Base-by-base conservation (phyloP, 257 asterid genomes). In the Hygrophila difformis region DNA sequence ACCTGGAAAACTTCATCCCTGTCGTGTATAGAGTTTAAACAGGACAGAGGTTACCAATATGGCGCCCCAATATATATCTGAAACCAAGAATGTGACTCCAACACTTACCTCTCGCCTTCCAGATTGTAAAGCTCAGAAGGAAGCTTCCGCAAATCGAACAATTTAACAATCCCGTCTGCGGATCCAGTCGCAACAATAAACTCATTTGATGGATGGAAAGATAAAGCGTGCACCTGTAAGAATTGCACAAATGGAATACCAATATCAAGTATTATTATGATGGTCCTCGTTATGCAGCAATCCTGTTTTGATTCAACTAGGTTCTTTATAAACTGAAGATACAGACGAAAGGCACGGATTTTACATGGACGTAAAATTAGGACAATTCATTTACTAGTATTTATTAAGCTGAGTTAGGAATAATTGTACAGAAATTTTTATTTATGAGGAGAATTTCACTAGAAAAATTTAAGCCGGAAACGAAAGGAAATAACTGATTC, bases 1-100 rank as follows among this genome's bases (percentile, higher is more conserved):
- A 83, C 87, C 59, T 83, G 94, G 71, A 76, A 79, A 59, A 83
- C 92, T 64, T 79, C 92, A 74, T 83, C 92, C 70, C 92, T 83
- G 50, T 57, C 28, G 47, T 12, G 56, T 7, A 39, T 23, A 13
- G 2, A 3, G 44, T 47, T 26, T 6, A 35, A 41, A 52, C 39
- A 22, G 31, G 4, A 26, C 8, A 26, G 8, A 26, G 4, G 4
- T 26, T 26, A 5, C 31, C 0, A 3, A 5, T 26, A 26, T 26
- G 4, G 24, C 35, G 18, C 15, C 22, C 13, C 29, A 35, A 33
- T 40, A 15, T 17, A 40, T n/a, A n/a, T n/a, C n/a, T n/a, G n/a
- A 59, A 39, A 34, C 22, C 44, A 58, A 47, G 37, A 29, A 50
- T n/a, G n/a, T n/a, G 8, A 26, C 31, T 26, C 34, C 7, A 41